phyloP scores from a whole-genome alignment of 2,329 filamentous ascomycete genomes.

The Pestalotiopsis sp. region DNA sequence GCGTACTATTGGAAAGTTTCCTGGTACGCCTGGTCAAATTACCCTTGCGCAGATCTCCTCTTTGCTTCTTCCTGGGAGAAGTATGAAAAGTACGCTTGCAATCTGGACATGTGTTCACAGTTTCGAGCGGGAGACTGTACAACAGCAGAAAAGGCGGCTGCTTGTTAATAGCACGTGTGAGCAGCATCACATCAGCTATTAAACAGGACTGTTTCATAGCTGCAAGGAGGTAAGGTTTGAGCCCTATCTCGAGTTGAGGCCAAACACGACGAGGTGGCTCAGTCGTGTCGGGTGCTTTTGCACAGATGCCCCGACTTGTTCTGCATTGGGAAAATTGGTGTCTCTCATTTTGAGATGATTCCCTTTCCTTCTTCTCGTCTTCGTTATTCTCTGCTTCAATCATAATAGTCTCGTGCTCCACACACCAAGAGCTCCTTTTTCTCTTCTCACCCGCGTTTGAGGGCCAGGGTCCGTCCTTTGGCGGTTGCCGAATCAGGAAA shows the following conservation, averaged over 20 bases:
- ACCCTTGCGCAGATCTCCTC: neutral
- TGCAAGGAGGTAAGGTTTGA: neutral
- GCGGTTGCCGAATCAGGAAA: constrained; percentile 14
- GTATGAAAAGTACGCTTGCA: neutral
- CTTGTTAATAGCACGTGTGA: neutral
- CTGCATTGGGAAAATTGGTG: neutral
- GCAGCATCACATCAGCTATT: neutral
- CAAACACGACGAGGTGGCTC: neutral
- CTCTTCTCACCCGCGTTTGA: constrained; percentile 5
- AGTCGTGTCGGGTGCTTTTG: neutral
- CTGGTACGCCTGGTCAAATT: neutral
- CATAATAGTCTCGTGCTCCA: neutral
- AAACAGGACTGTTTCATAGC: neutral
- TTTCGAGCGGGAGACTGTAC: neutral
- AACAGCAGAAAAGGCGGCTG: neutral
- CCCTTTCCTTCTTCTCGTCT: constrained; percentile 7
- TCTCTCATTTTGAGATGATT: neutral
- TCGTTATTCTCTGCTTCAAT: neutral
- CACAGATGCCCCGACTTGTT: neutral
- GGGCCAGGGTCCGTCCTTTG: neutral
- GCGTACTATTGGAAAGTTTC: neutral
- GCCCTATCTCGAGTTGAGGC: neutral
- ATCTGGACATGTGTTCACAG: neutral
- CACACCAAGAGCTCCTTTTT: neutral
- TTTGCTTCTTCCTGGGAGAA: neutral